phyloP scores from a whole-genome alignment of 345 rosid genomes.

The Lepidium didymum region DNA sequence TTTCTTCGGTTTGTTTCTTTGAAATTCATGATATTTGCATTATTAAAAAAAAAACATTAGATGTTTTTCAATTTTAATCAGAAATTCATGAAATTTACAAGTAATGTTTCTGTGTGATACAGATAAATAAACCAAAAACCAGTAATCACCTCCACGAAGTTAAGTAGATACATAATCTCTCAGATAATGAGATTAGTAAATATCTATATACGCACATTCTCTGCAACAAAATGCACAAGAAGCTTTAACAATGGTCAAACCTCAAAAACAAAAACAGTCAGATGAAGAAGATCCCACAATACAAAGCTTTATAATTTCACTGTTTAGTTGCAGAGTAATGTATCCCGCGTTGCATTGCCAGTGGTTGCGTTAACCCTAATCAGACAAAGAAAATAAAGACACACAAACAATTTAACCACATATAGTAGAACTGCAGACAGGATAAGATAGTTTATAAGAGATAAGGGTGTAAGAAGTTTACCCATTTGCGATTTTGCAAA shows the following conservation, averaged over 20 bases:
- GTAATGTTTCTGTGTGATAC: background rate
- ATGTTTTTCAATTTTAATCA: background rate
- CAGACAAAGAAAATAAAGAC: background rate
- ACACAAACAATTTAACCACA: background rate
- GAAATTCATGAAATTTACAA: background rate
- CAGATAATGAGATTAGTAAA: background rate
- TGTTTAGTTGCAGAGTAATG: slow-evolving; percentile 67
- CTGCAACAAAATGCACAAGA: background rate
- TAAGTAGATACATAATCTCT: slow-evolving; percentile 6
- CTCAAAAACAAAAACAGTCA: background rate
- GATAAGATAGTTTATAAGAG: background rate
- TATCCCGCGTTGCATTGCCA: slow-evolving; percentile 76
- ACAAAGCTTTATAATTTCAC: background rate
- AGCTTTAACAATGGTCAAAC: background rate
- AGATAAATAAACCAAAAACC: background rate
- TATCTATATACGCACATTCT: background rate
- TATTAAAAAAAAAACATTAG: too few relatives aligned
- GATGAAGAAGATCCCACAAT: background rate
- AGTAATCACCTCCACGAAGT: background rate
- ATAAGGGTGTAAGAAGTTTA: slow-evolving; percentile 16
- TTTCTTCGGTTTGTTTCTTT: too few relatives aligned
- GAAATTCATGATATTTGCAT: too few relatives aligned
- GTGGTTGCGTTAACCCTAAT: slow-evolving; percentile 66
- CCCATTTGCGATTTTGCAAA: slow-evolving; percentile 90
- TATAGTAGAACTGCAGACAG: background rate